These are phyloP conservation scores for Erigeron canadensis DNA, from an alignment of 129 eudicot genomes.

Conservation along the genomic window DNA sequence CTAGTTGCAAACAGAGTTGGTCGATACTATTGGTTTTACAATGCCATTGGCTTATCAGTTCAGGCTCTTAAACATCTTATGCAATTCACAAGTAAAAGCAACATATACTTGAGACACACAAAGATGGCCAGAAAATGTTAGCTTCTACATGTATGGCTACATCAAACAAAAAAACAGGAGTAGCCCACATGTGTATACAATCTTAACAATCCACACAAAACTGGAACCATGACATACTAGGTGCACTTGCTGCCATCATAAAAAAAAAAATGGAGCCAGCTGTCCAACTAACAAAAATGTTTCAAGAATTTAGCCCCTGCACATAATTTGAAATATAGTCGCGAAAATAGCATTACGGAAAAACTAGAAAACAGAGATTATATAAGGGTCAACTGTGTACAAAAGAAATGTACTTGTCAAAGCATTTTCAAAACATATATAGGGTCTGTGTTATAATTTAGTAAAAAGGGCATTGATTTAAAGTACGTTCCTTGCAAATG, in stretches of 20 bases:
- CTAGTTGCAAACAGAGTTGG: too few relatives aligned
- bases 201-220: constrained; percentile 24
- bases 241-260: constrained; percentile 18
- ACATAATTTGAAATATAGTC: neutral
- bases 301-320: constrained; percentile 8
- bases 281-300: constrained; percentile 13
- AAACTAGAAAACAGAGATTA: neutral
- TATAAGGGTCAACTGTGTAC: neutral
- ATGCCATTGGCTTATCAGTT: neutral
- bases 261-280: constrained; percentile 26
- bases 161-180: constrained; percentile 27
- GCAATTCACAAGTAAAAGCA: constrained; percentile 7
- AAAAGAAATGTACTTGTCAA: neutral
- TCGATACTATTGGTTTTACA: too few relatives aligned
- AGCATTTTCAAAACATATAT: neutral
- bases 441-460: too few relatives aligned
- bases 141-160: constrained; percentile 31
- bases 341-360: neutral
- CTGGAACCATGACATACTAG: constrained; percentile 6
- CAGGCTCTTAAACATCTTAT: neutral
- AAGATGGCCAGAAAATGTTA: constrained; percentile 2
- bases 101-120: neutral
- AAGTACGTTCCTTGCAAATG: neutral
- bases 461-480: neutral
- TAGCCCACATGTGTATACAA: constrained; percentile 27